phyloP scores from a whole-genome alignment of 2,329 filamentous ascomycete genomes.

The Tolypocladium inflatum region DNA sequence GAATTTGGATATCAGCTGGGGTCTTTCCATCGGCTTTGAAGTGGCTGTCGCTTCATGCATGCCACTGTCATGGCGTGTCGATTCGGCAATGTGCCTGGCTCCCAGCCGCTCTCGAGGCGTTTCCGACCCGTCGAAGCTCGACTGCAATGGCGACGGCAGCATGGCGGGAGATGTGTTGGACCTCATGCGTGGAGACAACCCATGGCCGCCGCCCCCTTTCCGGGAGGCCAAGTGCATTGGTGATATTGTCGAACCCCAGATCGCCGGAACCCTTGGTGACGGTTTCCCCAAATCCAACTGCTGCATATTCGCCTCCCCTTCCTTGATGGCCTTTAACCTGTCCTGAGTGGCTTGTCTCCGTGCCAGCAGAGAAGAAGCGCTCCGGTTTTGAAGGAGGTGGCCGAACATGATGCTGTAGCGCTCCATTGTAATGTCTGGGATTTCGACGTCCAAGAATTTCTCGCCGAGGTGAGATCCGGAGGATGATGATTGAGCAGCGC shows the following conservation, averaged over 20 bases:
- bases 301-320: slow-evolving; percentile 22
- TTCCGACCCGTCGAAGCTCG: slow-evolving; percentile 18
- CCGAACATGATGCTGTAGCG: slow-evolving; percentile 93
- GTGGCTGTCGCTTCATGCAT: neutral
- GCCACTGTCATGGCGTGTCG: neutral
- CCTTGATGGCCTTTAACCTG: slow-evolving; percentile 36
- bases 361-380: slow-evolving; percentile 32
- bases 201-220: slow-evolving; percentile 4
- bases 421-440: slow-evolving; percentile 73
- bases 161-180: slow-evolving; percentile 47
- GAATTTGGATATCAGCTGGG: slow-evolving; percentile 11
- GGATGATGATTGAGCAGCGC: neutral
- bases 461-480: slow-evolving; percentile 4
- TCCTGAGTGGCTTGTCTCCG: slow-evolving; percentile 51
- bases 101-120: neutral
- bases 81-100: slow-evolving; percentile 3
- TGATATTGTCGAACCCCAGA: slow-evolving; percentile 26
- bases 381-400: slow-evolving; percentile 49
- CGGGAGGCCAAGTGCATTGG: slow-evolving; percentile 22
- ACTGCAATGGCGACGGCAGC: slow-evolving; percentile 31
- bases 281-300: slow-evolving; percentile 15
- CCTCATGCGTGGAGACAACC: slow-evolving; percentile 30
- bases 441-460: slow-evolving; percentile 60
- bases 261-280: slow-evolving; percentile 22
- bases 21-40: neutral